Evolutionary conservation across 1,284 basidiomycete species (phyloP), one percentile per base, ranked within the genome.

Genomic region (Leccinum solheimii): DNA sequence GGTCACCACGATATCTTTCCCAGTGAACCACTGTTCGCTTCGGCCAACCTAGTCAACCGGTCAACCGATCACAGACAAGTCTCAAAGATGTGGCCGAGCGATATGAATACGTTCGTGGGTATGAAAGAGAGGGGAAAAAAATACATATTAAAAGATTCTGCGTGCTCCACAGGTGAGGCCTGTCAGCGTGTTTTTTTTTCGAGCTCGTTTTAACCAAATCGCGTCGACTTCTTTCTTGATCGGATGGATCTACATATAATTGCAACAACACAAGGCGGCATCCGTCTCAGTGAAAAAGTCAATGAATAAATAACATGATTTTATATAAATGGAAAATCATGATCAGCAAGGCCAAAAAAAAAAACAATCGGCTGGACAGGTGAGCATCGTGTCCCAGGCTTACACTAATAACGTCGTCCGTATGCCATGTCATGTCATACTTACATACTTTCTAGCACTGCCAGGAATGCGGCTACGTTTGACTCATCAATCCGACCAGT

Each of bases 171-270:
- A 48, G 43, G 43, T 21, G 19, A 48, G 43, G 19, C 43, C 19
- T 48, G 43, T 45, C n/a, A 19, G 16, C 26, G 26, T 50, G 14
- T 48, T 48, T 48, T 48, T 55, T 55, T 61, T 69, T 73, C 69
- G 72, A 74, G 40, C 50, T 58, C 59, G 53, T 56, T 72, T 70
- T 74, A 40, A 72, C 72, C 72, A 70, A 68, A 74, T 67, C n/a
- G 59, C 56, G 51, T 45, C 38, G 58, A 34, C 68, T 71, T 60
- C 49, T 50, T 50, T 27, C 49, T 50, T 50, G 43, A 48, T 48
- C 43, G 11, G 43, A 48, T 48, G 6, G 43, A 48, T 48, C 43
- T 48, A 21, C 43, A 48, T 48, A 48, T 48, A 48, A 48, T 21
- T 48, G 43, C 43, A 45, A 48, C 43, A 7, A 21, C 43, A 21